phyloP scores from a whole-genome alignment of 2,329 filamentous ascomycete species.

The Aquanectria penicillioides region DNA sequence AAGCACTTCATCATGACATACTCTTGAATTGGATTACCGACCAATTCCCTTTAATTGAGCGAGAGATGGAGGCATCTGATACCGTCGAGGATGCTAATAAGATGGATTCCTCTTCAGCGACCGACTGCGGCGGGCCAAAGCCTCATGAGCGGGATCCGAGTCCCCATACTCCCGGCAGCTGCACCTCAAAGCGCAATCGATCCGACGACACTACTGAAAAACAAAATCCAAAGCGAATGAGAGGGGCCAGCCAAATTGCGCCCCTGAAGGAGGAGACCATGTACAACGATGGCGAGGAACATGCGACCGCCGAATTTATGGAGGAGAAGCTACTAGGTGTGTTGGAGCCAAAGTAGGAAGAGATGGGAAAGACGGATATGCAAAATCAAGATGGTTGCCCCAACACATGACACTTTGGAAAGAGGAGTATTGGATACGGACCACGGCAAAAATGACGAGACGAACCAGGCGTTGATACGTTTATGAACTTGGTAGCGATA shows the following conservation, averaged over 20 bases:
- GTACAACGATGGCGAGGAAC: background rate
- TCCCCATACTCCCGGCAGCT: background rate
- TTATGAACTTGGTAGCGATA: background rate
- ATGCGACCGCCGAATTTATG: background rate
- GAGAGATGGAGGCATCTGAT: slow-evolving; percentile 19
- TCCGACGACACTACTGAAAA: background rate
- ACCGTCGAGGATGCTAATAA: background rate
- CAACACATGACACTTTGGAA: no score
- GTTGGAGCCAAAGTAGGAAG: no score
- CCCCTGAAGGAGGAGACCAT: background rate
- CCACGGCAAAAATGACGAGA: slow-evolving; percentile 1
- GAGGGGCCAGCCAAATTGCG: background rate
- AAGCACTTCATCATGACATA: slow-evolving; percentile 27
- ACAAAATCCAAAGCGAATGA: background rate
- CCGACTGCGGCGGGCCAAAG: no score
- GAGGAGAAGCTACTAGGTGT: no score
- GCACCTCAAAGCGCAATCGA: background rate
- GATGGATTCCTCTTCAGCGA: slow-evolving; percentile 19
- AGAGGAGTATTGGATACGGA: no score
- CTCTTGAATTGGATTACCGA: slow-evolving; percentile 39
- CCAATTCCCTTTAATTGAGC: no score
- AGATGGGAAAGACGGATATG: no score
- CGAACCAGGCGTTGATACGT: background rate
- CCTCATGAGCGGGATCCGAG: no score
- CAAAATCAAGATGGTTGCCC: no score